Conservation (phyloP, 2,329 filamentous ascomycete genomes). For the Coniochaeta ligniaria region DNA sequence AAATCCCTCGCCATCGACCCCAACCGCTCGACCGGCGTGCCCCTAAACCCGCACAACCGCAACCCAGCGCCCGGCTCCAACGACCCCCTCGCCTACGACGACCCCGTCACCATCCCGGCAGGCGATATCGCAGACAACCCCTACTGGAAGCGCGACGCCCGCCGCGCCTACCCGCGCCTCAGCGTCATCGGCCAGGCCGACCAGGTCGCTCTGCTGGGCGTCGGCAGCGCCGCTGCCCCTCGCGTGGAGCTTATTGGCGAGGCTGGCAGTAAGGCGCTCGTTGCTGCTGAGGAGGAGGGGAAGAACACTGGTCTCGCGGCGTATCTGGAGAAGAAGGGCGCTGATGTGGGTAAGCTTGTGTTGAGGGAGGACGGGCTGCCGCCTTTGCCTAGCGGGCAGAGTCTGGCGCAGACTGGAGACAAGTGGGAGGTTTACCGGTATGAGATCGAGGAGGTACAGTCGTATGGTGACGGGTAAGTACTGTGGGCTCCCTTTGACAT, state of each 20-base stretch:
- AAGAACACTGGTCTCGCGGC: constrained; percentile 63
- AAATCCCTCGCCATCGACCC: constrained; percentile 73
- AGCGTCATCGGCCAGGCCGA: constrained; percentile 79
- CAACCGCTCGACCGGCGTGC: constrained; percentile 83
- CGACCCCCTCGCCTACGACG: constrained; percentile 67
- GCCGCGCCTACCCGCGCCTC: constrained; percentile 73
- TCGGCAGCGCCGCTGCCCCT: constrained; percentile 75
- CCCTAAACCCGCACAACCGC: constrained; percentile 87
- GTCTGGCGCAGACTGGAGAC: constrained; percentile 31
- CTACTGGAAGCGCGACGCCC: constrained; percentile 91
- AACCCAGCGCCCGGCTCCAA: constrained; percentile 71
- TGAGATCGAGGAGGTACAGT: constrained; percentile 54
- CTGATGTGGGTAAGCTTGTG: constrained; percentile 45
- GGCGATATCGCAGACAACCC: constrained; percentile 85
- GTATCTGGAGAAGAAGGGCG: constrained; percentile 56
- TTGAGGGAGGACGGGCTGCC: constrained; percentile 69
- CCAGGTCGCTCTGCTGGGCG: constrained; percentile 73
- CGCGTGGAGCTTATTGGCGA: constrained; percentile 74
- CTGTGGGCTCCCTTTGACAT: not conserved
- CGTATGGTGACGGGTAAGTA: constrained; percentile 64
- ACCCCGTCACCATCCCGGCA: constrained; percentile 77
- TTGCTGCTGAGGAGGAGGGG: constrained; percentile 68
- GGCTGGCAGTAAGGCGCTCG: constrained; percentile 55
- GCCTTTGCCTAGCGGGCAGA: constrained; percentile 73
- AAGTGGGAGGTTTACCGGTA: constrained; percentile 65